Conservation (phyloP, 2,329 filamentous ascomycete species). For the Sclerotinia sclerotiorum region DNA sequence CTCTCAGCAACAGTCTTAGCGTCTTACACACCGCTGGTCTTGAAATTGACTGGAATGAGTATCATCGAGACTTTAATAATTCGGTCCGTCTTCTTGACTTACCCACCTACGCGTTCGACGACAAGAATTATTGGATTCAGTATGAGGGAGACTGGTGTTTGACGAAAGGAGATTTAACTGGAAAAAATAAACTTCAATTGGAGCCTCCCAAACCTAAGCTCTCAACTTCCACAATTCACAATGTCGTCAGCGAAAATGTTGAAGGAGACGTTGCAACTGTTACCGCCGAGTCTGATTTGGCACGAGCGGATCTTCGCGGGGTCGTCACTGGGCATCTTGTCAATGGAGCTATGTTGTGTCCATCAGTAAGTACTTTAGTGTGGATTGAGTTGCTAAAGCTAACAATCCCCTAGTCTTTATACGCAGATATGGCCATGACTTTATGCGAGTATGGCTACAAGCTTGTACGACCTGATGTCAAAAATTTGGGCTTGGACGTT, state of each 20-base stretch:
- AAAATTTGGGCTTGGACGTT: conserved; percentile 55
- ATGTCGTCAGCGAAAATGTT: conserved; percentile 51
- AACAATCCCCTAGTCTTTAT: conserved; percentile 45
- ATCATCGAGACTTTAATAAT: conserved; percentile 60
- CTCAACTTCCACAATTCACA: conserved; percentile 45
- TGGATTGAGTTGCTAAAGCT: conserved; percentile 17
- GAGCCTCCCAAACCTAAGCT: conserved; percentile 52
- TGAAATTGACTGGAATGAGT: conserved; percentile 69
- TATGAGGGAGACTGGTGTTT: conserved; percentile 67
- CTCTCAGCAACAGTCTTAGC: conserved; percentile 56
- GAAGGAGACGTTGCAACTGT: conserved; percentile 51
- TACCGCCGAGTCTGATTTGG: conserved; percentile 54
- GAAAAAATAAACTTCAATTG: conserved; percentile 51
- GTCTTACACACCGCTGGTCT: conserved; percentile 62
- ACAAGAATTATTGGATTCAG: conserved; percentile 67
- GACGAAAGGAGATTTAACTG: conserved; percentile 56
- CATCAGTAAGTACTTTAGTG: conserved; percentile 27
- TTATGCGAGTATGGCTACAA: conserved; percentile 56
- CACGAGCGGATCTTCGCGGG: conserved; percentile 40
- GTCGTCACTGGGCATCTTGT: conserved; percentile 57
- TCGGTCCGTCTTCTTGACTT: conserved; percentile 62
- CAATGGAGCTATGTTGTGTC: conserved; percentile 54
- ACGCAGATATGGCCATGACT: conserved; percentile 60
- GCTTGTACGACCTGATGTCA: conserved; percentile 37
- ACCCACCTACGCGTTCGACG: conserved; percentile 66